Base-by-base conservation (phyloP, 2,329 filamentous ascomycete species). In the Alternaria solani region DNA sequence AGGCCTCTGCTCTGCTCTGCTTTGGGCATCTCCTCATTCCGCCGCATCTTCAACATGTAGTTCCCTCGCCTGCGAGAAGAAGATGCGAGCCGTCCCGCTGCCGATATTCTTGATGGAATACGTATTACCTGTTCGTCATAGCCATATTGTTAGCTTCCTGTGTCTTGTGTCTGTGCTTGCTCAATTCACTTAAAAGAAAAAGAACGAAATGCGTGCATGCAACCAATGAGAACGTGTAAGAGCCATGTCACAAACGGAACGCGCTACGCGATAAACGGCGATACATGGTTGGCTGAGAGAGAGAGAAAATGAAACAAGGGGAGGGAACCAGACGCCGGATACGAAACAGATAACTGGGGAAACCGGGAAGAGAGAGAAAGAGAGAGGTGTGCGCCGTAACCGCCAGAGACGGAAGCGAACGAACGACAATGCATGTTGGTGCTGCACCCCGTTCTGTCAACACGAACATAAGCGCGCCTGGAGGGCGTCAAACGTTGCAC, bases 51-150 rank as follows among this genome's bases (percentile, higher is more conserved):
- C 57, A 3, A 61, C 57, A 18, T 51, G 54, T 42, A 63, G 68
- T 64, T 89, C 92, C 78, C 90, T 94, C 7, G 90, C 94, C 78
- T 99, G 95, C 1, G 93, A 89, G 78, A 98, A 99, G 82, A 98
- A 98, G 49, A 98, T 85, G 39, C 91, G 88, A 5, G 92, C 91
- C 5, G 88, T 86, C 62, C 84, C 83, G 64, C 90, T 85, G 71
- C 89, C 88, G 57, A 92, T 88, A 78, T 98, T 99, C 56, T 85
- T 85, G 71, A 99, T 97, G 74, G 90, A 91, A 80, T 99, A 99
- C 70, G 93, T 91, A 75, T 98, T 98, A 52, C 94, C 94, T 97
- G 46, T 16, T 36, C 52, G 42, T 42, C 28, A 42, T 44, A 7
- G 39, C 36, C 20, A 23, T 23, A 57, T 39, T 39, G 26, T 65